phyloP scores from a whole-genome alignment of 805 yeast species.

The Osmozyma mogii region DNA sequence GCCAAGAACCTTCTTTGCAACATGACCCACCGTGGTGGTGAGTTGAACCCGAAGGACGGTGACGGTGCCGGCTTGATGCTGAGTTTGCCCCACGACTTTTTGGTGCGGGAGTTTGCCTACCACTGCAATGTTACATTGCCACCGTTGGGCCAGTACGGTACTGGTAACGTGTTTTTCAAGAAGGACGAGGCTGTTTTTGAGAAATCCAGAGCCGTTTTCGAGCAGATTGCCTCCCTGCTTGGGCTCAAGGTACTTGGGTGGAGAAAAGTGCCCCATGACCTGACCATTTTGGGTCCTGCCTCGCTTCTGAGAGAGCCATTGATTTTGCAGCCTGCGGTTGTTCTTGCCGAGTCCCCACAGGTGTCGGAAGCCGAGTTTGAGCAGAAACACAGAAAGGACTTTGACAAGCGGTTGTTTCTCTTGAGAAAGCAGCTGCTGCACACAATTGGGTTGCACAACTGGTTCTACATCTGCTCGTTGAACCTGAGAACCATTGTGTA shows the following conservation, averaged over 20 bases:
- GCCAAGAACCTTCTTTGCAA: constrained; percentile 83
- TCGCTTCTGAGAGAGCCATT: constrained; percentile 89
- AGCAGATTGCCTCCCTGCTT: constrained; percentile 64
- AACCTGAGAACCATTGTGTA: constrained; percentile 86
- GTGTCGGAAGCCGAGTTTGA: constrained; percentile 48
- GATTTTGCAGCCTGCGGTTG: constrained; percentile 89
- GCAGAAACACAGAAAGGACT: constrained; percentile 47
- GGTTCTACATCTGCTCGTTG: constrained; percentile 95
- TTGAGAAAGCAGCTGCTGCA: constrained; percentile 86
- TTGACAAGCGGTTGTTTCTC: constrained; percentile 78
- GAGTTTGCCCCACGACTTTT: constrained; percentile 83
- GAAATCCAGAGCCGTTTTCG: constrained; percentile 70
- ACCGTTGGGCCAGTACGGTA: constrained; percentile 79
- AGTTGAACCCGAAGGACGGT: constrained; percentile 95
- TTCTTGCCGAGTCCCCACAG: constrained; percentile 37
- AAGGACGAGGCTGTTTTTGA: constrained; percentile 67
- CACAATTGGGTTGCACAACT: constrained; percentile 87
- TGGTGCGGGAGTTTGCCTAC: constrained; percentile 75
- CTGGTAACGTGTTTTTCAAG: constrained; percentile 90
- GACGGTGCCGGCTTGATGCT: constrained; percentile 98
- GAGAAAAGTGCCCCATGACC: constrained; percentile 93
- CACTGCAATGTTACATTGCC: constrained; percentile 66
- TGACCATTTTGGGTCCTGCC: constrained; percentile 91
- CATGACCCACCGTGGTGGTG: constrained; percentile 99
- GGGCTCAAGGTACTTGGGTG: constrained; percentile 85